These are phyloP conservation scores for Papiliotrema fonsecae DNA, from an alignment of 1,284 basidiomycete species.

Conservation along the genomic window DNA sequence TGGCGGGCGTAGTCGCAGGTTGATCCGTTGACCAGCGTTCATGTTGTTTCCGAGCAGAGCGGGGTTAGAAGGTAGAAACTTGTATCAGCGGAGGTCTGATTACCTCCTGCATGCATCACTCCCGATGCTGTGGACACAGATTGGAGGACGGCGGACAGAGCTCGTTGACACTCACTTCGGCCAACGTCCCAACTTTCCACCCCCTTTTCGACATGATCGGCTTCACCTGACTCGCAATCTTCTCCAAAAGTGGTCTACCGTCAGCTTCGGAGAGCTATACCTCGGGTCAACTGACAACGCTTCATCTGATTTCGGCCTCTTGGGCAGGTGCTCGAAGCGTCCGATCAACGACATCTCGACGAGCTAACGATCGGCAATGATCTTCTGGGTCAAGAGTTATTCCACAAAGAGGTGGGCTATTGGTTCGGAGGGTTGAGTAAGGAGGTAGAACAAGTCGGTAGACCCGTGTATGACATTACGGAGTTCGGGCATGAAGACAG, in stretches of 20 bases:
- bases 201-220: constrained; percentile 79
- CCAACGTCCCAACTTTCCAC: constrained; percentile 73
- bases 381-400: no score
- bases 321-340: constrained; percentile 44
- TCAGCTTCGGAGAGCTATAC: background rate
- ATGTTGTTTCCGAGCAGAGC: constrained; percentile 64
- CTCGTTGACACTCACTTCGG: constrained; percentile 55
- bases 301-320: constrained; percentile 39
- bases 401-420: no score
- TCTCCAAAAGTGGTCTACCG: constrained; percentile 56
- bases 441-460: no score
- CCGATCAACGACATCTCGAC: constrained; percentile 28
- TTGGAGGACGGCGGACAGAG: no score
- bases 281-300: constrained; percentile 34
- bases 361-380: no score
- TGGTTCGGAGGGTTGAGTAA: no score
- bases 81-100: no score
- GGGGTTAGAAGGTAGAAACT: constrained; percentile 71
- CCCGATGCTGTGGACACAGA: no score
- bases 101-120: no score
- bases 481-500: no score
- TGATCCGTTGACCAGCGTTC: constrained; percentile 71
- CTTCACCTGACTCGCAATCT: constrained; percentile 73
- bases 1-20: constrained; percentile 68
- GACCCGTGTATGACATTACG: no score